Percentiles rank a stretch among this genome's conserved stretches.
phyloP scores from a whole-genome alignment of 2,329 filamentous ascomycete genomes.

The Aspergillus aculeatus region DNA sequence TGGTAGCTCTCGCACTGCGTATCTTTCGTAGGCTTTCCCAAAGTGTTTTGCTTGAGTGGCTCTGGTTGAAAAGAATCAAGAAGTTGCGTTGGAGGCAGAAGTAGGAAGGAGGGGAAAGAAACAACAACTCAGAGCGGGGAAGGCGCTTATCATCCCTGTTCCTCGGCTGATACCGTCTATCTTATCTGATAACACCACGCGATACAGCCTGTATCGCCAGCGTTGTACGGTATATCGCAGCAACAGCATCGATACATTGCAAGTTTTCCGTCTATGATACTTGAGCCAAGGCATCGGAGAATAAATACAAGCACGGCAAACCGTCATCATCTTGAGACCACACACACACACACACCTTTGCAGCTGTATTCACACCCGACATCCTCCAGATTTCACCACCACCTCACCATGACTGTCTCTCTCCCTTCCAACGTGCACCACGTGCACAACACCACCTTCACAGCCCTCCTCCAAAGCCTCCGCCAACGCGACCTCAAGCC shows the following conservation, averaged over 20 bases:
- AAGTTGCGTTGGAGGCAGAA: neutral
- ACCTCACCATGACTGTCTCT: conserved; percentile 8
- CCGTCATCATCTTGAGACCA: too few relatives aligned
- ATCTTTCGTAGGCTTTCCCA: neutral
- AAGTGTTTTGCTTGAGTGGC: neutral
- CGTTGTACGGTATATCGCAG: neutral
- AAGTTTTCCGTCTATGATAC: too few relatives aligned
- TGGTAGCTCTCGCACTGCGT: neutral
- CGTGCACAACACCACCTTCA: conserved; percentile 10
- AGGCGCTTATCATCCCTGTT: conserved; percentile 3
- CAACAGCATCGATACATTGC: neutral
- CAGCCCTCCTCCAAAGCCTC: conserved; percentile 13
- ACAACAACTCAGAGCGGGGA: conserved; percentile 4
- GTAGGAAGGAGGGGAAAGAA: neutral
- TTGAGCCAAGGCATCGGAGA: too few relatives aligned
- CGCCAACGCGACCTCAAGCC: conserved; percentile 14
- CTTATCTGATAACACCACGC: conserved; percentile 13
- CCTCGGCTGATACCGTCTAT: conserved; percentile 4
- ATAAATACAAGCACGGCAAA: too few relatives aligned
- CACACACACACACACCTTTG: too few relatives aligned
- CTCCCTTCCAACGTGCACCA: conserved; percentile 18
- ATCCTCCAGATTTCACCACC: neutral
- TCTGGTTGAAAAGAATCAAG: neutral
- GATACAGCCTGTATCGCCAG: neutral
- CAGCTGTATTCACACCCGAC: rapidly evolving